Base-by-base conservation (phyloP, 2,329 filamentous ascomycete species). In the Huntiella bhutanensis region DNA sequence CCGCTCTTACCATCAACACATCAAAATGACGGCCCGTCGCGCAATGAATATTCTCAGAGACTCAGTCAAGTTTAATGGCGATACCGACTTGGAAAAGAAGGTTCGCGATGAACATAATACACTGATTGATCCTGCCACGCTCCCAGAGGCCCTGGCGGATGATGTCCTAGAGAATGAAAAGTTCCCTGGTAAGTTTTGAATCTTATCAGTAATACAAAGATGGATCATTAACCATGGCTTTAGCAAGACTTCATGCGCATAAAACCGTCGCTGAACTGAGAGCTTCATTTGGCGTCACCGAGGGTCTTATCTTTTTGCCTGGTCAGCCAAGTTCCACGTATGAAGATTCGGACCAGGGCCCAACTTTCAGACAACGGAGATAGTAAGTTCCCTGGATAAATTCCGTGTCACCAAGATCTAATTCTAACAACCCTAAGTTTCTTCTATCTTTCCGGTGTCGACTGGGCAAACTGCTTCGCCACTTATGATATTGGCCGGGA, bases 401-500 rank as follows among this genome's bases (percentile, higher is more conserved):
- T 11, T 40, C 8, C 41, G 15, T 10, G 22, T 12, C 17, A 33
- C 32, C 36, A 38, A 38, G n/a, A 33, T 12, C 41, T 32, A 43
- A 43, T 32, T 12, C 11, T 35, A n/a, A 43, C 22, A 22, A 12
- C 33, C 33, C 38, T n/a, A 47, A 75, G 71, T 62, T 76, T 76
- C 58, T 76, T 69, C 57, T 77, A 77, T 56, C 55, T 77, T 47
- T 63, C 65, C 22, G 73, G 73, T 33, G 66, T 64, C 49, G 60
- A 74, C 57, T 69, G 74, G 50, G 61, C 69, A 2, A 68, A 69
- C 53, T 74, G 69, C 54, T 62, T 62, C 42, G 64, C 72, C 33
- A 76, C 73, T 2, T 76, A 75, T 54, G 70, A 76, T 51, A 67
- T 76, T 42, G 61, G 57, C 16, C 62, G 62, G 8, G 80, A 87